Conservation (phyloP, 495 filamentous ascomycete species). For the Chlorociboria aeruginascens region DNA sequence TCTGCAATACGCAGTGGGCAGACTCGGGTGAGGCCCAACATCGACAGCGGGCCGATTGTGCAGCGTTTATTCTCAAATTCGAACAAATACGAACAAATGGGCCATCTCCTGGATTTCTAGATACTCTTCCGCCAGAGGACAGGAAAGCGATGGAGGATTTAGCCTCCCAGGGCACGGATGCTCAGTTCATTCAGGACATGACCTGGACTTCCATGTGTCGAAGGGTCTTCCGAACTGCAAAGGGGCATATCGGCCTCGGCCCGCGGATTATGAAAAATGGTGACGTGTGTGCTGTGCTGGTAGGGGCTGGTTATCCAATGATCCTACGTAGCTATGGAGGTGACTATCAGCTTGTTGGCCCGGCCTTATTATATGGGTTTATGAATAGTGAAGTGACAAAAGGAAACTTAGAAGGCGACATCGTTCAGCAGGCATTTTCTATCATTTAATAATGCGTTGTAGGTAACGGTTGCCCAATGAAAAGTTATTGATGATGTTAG, state of each 20-base stretch:
- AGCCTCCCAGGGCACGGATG: neutral
- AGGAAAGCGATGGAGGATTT: neutral
- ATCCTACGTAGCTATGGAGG: constrained; percentile 1
- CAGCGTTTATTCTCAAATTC: constrained; percentile 3
- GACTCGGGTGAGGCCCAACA: constrained; percentile 1
- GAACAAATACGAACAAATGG: constrained; percentile 3
- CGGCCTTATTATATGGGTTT: constrained; percentile 5
- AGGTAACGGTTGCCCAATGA: too few relatives aligned
- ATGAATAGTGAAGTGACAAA: constrained; percentile 3
- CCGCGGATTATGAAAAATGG: constrained; percentile 7
- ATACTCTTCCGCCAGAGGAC: constrained; percentile 1
- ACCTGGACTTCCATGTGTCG: constrained; percentile 10
- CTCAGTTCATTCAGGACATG: constrained; percentile 11
- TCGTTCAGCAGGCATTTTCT: too few relatives aligned
- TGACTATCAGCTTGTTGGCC: constrained; percentile 4
- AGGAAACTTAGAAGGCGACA: neutral
- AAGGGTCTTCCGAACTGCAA: constrained; percentile 4
- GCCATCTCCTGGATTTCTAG: neutral
- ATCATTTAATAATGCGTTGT: too few relatives aligned
- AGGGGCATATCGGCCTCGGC: constrained; percentile 4
- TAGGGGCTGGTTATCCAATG: constrained; percentile 3
- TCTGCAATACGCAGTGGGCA: neutral
- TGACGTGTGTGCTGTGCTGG: constrained; percentile 1
- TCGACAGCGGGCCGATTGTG: constrained; percentile 2
- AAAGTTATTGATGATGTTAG: too few relatives aligned